Evolutionary conservation across 192 early-diverging fungal genomes (phyloP), one percentile per base, ranked within the genome.

Genomic region (Coemansia sp.): DNA sequence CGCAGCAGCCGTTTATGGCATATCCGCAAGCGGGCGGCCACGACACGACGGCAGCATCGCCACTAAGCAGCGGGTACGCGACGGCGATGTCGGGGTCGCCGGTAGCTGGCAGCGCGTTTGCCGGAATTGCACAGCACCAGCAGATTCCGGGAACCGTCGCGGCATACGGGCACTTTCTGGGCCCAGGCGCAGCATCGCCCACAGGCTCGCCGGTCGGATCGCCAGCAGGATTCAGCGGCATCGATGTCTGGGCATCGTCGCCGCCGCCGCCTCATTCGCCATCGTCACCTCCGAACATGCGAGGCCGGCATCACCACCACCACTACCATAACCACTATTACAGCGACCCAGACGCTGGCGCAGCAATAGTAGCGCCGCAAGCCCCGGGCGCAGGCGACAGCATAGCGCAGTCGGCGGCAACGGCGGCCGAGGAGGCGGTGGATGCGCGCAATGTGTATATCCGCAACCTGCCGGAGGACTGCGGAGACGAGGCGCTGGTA

Each of bases 381-480:
- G 16, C 43, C 16, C 7, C 18, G 52, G 4, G 5, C 18, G 38
- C 15, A 19, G 21, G 42, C n/a, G 16, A 63, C 12, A 26, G 38
- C 39, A 12, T 39, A n/a, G 18, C 42, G 43, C 52, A 26, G 26
- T 26, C 26, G 26, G 0, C 26, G 3, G 26, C 26, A 26, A 56
- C 10, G 16, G 50, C 48, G 21, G 32, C 61, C 18, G 38, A 47
- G 15, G 65, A 69, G 5, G 74, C 60, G 5, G 61, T 73, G 42
- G 74, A 82, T 53, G 62, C 81, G 12, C 69, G 73, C 45, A 95
- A 95, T 68, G 85, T 95, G 47, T 95, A 95, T 66, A 89, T 95
- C 67, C 85, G 92, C 71, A 90, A 90, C 50, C 70, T 94, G n/a
- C 76, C 86, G 19, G 71, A 85, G 26, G 80, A 83, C 12, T 89